phyloP scores from a whole-genome alignment of 148 eudicot genomes.

The Diospyros lotus region DNA sequence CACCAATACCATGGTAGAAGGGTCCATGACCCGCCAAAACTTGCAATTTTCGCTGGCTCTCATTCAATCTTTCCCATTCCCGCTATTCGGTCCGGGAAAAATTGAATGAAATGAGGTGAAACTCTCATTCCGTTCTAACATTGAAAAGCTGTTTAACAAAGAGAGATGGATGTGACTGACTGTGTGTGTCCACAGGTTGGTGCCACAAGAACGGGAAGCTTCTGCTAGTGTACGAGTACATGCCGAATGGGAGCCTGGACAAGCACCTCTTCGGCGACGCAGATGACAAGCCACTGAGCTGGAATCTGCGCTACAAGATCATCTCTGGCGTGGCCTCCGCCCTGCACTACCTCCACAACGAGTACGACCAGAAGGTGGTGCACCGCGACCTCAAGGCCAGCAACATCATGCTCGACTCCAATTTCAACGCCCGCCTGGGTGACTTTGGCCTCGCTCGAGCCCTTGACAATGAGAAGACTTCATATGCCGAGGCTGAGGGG shows the following conservation, averaged over 20 bases:
- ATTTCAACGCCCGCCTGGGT: conserved; percentile 80
- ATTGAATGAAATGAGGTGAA: too few species aligned
- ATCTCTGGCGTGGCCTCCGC: conserved; percentile 49
- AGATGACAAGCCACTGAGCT: conserved; percentile 26
- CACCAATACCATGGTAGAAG: too few species aligned
- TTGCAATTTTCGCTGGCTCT: too few species aligned
- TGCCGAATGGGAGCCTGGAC: conserved; percentile 91
- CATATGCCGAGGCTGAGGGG: conserved; percentile 70
- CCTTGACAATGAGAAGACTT: conserved; percentile 64
- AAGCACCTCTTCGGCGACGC: conserved; percentile 42
- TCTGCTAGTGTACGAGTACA: conserved; percentile 72
- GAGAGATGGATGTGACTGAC: too few species aligned
- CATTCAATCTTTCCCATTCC: too few species aligned
- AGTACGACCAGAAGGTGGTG: conserved; percentile 72
- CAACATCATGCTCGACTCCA: conserved; percentile 74
- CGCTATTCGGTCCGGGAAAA: too few species aligned
- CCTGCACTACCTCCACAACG: conserved; percentile 69
- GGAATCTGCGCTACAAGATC: conserved; percentile 46
- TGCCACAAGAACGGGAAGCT: conserved; percentile 79
- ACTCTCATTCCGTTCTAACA: too few species aligned
- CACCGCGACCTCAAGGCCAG: conserved; percentile 90
- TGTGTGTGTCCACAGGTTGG: conserved; percentile 47
- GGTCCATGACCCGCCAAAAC: too few species aligned
- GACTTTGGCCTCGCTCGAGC: conserved; percentile 93
- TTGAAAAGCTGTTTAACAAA: too few species aligned